A percentile compares a stretch with the other conserved stretches of the same genome.
Evolutionary conservation across 805 yeast genomes (phyloP).

Genomic region (Yueomyces sinensis): DNA sequence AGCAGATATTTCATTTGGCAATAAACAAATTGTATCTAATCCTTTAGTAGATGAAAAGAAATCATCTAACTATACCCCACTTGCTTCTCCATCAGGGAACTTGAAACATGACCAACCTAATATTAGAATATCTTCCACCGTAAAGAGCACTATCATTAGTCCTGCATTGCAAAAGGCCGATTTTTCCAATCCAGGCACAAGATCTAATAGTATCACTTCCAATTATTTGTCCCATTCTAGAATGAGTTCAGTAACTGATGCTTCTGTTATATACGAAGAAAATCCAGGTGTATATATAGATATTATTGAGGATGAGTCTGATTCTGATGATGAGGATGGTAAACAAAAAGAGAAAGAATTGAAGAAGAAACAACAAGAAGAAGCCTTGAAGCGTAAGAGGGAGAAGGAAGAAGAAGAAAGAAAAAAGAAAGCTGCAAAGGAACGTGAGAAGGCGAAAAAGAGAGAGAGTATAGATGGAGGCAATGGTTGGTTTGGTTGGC

Average conservation of each 20-base stretch:
- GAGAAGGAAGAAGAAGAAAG: conserved; percentile 9
- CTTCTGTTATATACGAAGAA: background rate
- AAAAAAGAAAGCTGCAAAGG: conserved; percentile 9
- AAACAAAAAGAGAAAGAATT: conserved; percentile 8
- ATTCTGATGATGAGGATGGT: conserved; percentile 22
- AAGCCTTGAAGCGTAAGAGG: conserved; percentile 13
- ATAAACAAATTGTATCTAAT: too few relatives aligned
- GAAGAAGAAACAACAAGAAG: conserved; percentile 12
- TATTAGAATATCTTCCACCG: background rate
- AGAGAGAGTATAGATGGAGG: conserved; percentile 3
- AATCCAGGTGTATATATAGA: conserved; percentile 25
- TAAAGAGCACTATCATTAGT: too few relatives aligned
- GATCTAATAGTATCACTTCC: conserved; percentile 9
- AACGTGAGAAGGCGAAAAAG: conserved; percentile 4
- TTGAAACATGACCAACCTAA: background rate
- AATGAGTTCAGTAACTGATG: conserved; percentile 1
- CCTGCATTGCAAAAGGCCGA: conserved; percentile 2
- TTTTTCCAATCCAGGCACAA: conserved; percentile 15
- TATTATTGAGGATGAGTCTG: conserved; percentile 31
- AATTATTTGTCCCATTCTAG: conserved; percentile 18
- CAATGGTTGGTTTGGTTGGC: conserved; percentile 48
- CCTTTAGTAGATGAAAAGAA: too few relatives aligned
- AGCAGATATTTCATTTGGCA: conserved; percentile 1
- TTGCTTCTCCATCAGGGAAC: background rate
- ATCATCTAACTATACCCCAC: too few relatives aligned